A percentile compares a stretch with the other conserved stretches of the same genome.
phyloP scores from a whole-genome alignment of 345 rosid genomes.

The Linum lewisii region DNA sequence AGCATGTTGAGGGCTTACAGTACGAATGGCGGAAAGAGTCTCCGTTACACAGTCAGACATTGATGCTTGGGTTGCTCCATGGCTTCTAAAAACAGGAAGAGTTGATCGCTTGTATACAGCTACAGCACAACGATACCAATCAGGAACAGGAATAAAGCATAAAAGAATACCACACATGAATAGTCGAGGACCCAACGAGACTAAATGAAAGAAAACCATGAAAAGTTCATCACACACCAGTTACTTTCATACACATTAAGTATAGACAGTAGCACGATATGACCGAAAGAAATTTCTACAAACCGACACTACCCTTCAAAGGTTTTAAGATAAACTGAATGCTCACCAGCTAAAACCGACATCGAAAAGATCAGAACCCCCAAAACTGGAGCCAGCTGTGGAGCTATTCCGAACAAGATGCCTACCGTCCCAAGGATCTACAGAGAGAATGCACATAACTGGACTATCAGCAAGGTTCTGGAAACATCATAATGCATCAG shows the following conservation, averaged over 20 bases:
- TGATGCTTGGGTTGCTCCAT: constrained; percentile 85
- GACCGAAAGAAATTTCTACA: neutral
- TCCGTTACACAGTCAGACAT: constrained; percentile 89
- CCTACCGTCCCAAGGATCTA: constrained; percentile 73
- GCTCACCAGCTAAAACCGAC: constrained; percentile 71
- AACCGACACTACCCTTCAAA: neutral
- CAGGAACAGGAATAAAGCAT: too few species aligned
- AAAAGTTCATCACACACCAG: too few species aligned
- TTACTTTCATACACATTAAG: neutral
- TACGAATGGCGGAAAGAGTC: constrained; percentile 89
- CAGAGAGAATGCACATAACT: constrained; percentile 14
- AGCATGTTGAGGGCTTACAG: constrained; percentile 44
- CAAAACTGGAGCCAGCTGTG: constrained; percentile 85
- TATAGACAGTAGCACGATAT: neutral
- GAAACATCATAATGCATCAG: constrained; percentile 6
- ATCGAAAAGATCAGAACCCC: constrained; percentile 67
- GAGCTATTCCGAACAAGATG: constrained; percentile 70
- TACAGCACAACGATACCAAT: constrained; percentile 26
- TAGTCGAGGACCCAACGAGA: neutral
- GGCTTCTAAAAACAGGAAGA: constrained; percentile 69
- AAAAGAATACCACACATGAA: constrained; percentile 21
- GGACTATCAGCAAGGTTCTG: neutral
- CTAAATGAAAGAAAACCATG: too few species aligned
- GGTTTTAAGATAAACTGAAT: neutral
- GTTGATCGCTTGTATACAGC: constrained; percentile 88